Percentiles rank a stretch among this genome's conserved stretches.
These are phyloP conservation scores for Brachypodium distachyon DNA, from an alignment of 202 grass and related monocot species.

Conservation along the genomic window DNA sequence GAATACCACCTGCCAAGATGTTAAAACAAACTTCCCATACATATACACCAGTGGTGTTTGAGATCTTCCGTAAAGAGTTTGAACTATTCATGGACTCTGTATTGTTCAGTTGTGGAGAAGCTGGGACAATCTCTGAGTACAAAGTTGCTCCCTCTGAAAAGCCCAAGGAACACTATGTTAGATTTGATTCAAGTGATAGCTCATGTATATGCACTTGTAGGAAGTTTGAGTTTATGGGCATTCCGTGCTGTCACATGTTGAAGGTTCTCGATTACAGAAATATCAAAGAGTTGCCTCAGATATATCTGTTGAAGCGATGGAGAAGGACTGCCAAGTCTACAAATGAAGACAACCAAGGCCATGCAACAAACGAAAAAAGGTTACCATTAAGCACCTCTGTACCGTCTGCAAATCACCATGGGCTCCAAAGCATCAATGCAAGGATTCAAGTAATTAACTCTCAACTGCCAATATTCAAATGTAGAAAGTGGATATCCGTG, in stretches of 20 bases:
- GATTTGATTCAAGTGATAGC: constrained; percentile 63
- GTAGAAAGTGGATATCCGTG: background rate
- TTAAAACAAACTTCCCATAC: constrained; percentile 79
- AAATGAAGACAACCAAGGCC: constrained; percentile 23
- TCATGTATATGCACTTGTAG: constrained; percentile 67
- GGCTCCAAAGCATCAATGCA: constrained; percentile 27
- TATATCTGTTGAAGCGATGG: constrained; percentile 45
- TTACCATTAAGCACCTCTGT: constrained; percentile 5
- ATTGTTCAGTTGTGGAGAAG: constrained; percentile 58
- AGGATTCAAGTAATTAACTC: constrained; percentile 41
- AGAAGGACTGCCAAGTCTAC: constrained; percentile 50
- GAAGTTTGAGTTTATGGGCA: constrained; percentile 81
- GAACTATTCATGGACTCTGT: constrained; percentile 89
- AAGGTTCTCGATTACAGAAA: constrained; percentile 78
- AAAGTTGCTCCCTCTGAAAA: constrained; percentile 67
- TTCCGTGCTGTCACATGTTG: constrained; percentile 71
- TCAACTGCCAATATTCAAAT: background rate
- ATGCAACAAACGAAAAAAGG: constrained; percentile 19
- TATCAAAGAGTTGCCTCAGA: constrained; percentile 69
- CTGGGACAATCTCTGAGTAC: constrained; percentile 59
- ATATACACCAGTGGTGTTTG: constrained; percentile 82
- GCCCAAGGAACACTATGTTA: constrained; percentile 66
- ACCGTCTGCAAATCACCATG: constrained; percentile 27
- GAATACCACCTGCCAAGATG: constrained; percentile 83
- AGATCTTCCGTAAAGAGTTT: constrained; percentile 85